phyloP scores from a whole-genome alignment of 73 alveolate genomes.

The Uronychia setigera region DNA sequence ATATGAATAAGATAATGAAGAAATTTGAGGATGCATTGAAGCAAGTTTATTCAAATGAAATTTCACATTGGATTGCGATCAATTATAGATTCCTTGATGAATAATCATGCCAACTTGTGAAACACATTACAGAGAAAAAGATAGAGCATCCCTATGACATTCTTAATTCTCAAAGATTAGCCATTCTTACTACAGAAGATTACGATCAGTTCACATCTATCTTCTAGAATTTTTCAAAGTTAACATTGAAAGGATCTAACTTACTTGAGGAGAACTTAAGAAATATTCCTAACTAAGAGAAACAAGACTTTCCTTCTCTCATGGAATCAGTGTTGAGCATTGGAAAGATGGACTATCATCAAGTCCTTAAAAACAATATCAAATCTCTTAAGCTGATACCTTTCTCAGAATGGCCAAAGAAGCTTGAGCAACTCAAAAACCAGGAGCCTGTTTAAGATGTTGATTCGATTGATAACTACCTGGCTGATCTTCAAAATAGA shows the following conservation, averaged over 20 bases:
- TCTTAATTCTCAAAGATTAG: neutral
- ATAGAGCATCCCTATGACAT: neutral
- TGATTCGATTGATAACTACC: neutral
- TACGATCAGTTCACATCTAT: too few relatives aligned
- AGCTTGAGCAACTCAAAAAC: neutral
- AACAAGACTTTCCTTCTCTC: too few relatives aligned
- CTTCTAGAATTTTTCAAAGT: too few relatives aligned
- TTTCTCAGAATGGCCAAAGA: neutral
- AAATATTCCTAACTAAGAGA: too few relatives aligned
- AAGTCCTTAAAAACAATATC: neutral
- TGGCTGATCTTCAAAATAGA: neutral
- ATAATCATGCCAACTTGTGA: neutral
- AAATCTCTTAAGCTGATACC: neutral
- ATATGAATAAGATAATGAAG: neutral
- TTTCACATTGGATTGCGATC: neutral
- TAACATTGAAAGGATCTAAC: too few relatives aligned
- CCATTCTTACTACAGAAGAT: too few relatives aligned
- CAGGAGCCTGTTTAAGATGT: neutral
- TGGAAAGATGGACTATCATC: neutral
- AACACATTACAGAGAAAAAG: too few relatives aligned
- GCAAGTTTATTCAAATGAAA: neutral
- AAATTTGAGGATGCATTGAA: neutral
- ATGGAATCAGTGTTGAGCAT: neutral
- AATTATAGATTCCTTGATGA: neutral
- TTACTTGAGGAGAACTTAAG: too few relatives aligned